These are phyloP conservation scores for Grosmannia clavigera DNA, from an alignment of 2,329 filamentous ascomycete species.

Conservation along the genomic window DNA sequence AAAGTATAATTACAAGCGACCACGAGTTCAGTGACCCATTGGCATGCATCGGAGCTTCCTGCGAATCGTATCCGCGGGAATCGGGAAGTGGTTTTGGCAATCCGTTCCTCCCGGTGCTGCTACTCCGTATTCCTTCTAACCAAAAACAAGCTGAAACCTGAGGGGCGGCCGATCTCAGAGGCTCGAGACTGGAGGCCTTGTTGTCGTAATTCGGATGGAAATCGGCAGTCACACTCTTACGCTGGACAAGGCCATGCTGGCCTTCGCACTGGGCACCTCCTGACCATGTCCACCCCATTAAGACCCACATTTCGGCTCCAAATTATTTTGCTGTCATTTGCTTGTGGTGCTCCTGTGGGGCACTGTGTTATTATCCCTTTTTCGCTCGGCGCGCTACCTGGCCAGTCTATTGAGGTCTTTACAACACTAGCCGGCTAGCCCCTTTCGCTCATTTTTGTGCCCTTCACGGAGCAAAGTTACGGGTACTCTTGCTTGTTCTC, in stretches of 20 bases:
- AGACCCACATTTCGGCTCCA: not conserved
- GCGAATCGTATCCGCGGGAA: not conserved
- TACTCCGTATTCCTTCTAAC: not conserved
- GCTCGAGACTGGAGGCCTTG: not conserved
- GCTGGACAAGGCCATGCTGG: not conserved
- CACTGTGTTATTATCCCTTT: slow-evolving; percentile 9
- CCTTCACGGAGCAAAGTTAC: not conserved
- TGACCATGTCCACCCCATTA: slow-evolving; percentile 3
- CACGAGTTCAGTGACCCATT: not conserved
- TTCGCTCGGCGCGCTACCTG: slow-evolving; percentile 6
- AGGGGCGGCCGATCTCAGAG: not conserved
- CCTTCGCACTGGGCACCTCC: slow-evolving; percentile 9
- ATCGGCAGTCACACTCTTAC: not conserved
- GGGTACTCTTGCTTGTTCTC: not conserved
- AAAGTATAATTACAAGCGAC: not conserved
- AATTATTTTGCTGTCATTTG: slow-evolving; percentile 9
- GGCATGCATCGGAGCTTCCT: not conserved
- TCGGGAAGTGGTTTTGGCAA: not conserved
- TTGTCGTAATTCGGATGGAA: not conserved
- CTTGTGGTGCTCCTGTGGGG: slow-evolving; percentile 2
- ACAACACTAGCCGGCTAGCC: slow-evolving; percentile 10
- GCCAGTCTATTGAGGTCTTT: slow-evolving; percentile 11
- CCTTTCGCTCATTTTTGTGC: slow-evolving; percentile 8
- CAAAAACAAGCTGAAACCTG: not conserved
- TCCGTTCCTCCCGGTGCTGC: not conserved